Percentiles rank a stretch among this genome's conserved stretches.
Conservation (phyloP, 2,329 filamentous ascomycete genomes). For the Aspergillus melleus region DNA sequence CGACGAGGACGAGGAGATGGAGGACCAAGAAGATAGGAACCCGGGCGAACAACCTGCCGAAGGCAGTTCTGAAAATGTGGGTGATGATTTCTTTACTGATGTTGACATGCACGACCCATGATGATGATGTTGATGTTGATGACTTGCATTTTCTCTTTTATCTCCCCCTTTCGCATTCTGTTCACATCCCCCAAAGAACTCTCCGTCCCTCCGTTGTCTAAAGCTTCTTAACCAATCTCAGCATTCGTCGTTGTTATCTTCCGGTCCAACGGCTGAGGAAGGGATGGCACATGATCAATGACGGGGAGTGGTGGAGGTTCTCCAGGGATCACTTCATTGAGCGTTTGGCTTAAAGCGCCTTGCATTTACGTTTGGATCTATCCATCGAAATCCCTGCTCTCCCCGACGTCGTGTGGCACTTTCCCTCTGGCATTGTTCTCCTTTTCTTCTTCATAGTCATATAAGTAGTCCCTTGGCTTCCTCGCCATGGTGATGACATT, state of each 20-base stretch:
- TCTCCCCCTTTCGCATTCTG: slow-evolving; percentile 15
- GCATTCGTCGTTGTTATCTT: slow-evolving; percentile 8
- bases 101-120: slow-evolving; percentile 61
- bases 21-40: slow-evolving; percentile 59
- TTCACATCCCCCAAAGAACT: slow-evolving; percentile 4
- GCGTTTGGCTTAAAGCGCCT: slow-evolving; percentile 22
- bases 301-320: slow-evolving; percentile 17
- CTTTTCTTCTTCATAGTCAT: slow-evolving; percentile 5
- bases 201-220: slow-evolving; percentile 3
- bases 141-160: slow-evolving; percentile 3
- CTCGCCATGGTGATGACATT: background rate
- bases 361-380: slow-evolving; percentile 23
- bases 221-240: background rate
- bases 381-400: slow-evolving; percentile 18
- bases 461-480: slow-evolving; percentile 9
- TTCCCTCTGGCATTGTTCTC: slow-evolving; percentile 14
- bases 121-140: slow-evolving; percentile 1
- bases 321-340: slow-evolving; percentile 13
- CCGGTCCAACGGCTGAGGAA: slow-evolving; percentile 13
- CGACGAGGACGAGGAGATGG: slow-evolving; percentile 93
- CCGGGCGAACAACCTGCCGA: slow-evolving; percentile 43
- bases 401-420: slow-evolving; percentile 19
- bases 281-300: slow-evolving; percentile 17
- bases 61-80: slow-evolving; percentile 64
- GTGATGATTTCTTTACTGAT: slow-evolving; percentile 63